These are phyloP conservation scores for Macrocybe gigantea DNA, from an alignment of 768 basidiomycete species.

Conservation along the genomic window DNA sequence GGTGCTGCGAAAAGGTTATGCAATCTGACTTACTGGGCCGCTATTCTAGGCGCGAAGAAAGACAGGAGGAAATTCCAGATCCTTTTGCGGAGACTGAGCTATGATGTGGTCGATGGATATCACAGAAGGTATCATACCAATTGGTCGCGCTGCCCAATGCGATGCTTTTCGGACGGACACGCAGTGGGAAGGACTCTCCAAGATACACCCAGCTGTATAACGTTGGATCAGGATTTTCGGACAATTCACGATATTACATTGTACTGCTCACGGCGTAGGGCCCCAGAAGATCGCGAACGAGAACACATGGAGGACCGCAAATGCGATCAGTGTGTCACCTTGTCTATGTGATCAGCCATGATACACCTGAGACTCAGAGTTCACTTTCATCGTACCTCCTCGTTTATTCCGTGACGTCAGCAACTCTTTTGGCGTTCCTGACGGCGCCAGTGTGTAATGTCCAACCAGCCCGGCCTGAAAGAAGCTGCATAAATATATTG, in stretches of 20 bases:
- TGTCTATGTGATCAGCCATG: neutral
- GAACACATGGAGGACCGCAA: slow-evolving; percentile 74
- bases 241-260: neutral
- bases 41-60: slow-evolving; percentile 69
- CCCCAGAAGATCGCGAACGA: slow-evolving; percentile 75
- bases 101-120: slow-evolving; percentile 25
- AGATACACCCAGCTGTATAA: slow-evolving; percentile 57
- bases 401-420: slow-evolving; percentile 51
- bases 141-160: slow-evolving; percentile 61
- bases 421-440: slow-evolving; percentile 36
- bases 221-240: neutral
- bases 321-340: slow-evolving; percentile 66
- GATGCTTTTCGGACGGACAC: slow-evolving; percentile 72
- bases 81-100: slow-evolving; percentile 26
- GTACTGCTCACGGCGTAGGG: slow-evolving; percentile 45
- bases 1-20: neutral
- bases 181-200: slow-evolving; percentile 75
- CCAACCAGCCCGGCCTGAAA: slow-evolving; percentile 63
- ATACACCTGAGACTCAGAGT: neutral
- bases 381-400: slow-evolving; percentile 29
- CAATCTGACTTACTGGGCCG: slow-evolving; percentile 33
- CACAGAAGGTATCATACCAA: slow-evolving; percentile 18
- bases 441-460: slow-evolving; percentile 57
- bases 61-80: slow-evolving; percentile 73
- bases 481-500: neutral